A percentile compares a stretch with the other conserved stretches of the same genome.
These are phyloP conservation scores for Leptodermis oblonga DNA, from an alignment of 257 asterid species.

Conservation along the genomic window DNA sequence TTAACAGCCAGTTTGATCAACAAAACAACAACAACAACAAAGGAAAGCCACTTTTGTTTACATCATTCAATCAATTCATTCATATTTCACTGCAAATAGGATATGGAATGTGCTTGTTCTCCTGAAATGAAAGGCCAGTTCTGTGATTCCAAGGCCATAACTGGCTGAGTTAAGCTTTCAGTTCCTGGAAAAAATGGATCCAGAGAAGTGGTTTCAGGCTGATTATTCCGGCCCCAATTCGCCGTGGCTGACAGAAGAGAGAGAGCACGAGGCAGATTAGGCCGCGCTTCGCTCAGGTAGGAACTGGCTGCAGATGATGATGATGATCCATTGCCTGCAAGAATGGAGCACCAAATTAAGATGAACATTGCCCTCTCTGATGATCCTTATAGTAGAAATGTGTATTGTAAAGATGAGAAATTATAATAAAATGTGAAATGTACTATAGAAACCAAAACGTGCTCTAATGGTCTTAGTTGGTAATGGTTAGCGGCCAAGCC, in stretches of 20 bases:
- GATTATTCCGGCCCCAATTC: constrained; percentile 5
- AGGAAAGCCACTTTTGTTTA: not conserved
- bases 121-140: constrained; percentile 14
- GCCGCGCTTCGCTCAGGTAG: constrained; percentile 6
- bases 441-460: too few relatives aligned
- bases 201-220: constrained; percentile 11
- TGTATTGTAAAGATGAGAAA: too few relatives aligned
- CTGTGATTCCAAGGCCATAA: not conserved
- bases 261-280: constrained; percentile 10
- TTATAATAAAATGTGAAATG: too few relatives aligned
- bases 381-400: too few relatives aligned
- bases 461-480: too few relatives aligned
- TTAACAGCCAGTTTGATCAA: not conserved
- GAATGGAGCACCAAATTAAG: too few relatives aligned
- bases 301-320: constrained; percentile 1
- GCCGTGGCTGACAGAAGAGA: constrained; percentile 14
- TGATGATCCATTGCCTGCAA: constrained; percentile 6
- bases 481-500: too few relatives aligned
- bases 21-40: too few relatives aligned
- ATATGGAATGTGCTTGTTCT: not conserved
- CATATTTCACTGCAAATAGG: not conserved
- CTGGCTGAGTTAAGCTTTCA: not conserved
- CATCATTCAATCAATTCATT: too few relatives aligned
- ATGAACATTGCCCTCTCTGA: not conserved
- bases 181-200: constrained; percentile 6